Conservation (phyloP, 371 early-diverging fungal species). For the Fennellomyces sp. region DNA sequence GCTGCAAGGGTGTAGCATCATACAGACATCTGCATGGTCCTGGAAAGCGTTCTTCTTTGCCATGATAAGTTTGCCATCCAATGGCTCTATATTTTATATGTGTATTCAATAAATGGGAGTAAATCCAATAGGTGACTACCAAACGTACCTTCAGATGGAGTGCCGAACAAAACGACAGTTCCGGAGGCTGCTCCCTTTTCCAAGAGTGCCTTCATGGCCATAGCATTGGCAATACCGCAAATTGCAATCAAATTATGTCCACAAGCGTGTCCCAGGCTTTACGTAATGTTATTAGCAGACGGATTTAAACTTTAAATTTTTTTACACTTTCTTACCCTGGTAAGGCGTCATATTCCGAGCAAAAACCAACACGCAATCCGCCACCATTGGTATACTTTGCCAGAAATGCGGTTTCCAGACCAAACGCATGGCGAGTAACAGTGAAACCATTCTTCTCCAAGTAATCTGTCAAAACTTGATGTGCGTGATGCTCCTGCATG, state of each 20-base stretch:
- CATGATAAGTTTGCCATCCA: constrained; percentile 76
- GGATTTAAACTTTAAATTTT: no score
- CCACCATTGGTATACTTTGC: constrained; percentile 54
- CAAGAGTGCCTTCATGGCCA: constrained; percentile 61
- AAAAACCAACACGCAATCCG: constrained; percentile 52
- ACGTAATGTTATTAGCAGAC: no score
- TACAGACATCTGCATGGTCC: constrained; percentile 64
- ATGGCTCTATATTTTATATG: constrained; percentile 39
- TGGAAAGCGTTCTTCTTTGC: constrained; percentile 67
- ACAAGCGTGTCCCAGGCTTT: constrained; percentile 63
- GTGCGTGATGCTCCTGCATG: constrained; percentile 60
- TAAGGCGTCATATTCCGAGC: constrained; percentile 69
- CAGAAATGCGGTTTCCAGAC: constrained; percentile 62
- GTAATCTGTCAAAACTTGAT: constrained; percentile 54
- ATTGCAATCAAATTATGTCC: constrained; percentile 75
- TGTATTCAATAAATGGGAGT: no score
- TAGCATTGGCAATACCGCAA: constrained; percentile 63
- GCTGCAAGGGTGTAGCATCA: constrained; percentile 79
- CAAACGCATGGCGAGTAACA: constrained; percentile 58
- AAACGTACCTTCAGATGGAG: constrained; percentile 73
- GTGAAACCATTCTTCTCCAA: constrained; percentile 57
- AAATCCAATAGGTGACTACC: no score
- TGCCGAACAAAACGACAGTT: constrained; percentile 72
- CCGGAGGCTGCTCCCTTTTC: constrained; percentile 56
- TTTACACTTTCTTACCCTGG: constrained; percentile 56